Evolutionary conservation across 345 rosid species (phyloP), one percentile per base, ranked within the genome.

Genomic region (Linum usitatissimum): DNA sequence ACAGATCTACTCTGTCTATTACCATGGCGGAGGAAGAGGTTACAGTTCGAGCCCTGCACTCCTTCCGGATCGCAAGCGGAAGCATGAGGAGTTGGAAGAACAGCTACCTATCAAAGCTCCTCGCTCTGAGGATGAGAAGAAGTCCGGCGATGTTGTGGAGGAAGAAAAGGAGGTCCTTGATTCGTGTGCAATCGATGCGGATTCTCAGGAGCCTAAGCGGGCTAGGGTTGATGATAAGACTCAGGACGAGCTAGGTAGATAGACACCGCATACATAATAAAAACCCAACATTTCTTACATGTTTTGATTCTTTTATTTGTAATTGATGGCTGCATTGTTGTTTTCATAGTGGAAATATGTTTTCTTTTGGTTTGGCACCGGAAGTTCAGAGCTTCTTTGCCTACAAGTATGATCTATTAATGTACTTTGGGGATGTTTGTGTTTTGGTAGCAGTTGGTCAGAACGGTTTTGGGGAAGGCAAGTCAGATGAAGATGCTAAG

Each of bases 1-100:
- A 14, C 59, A 2, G 9, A 53, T 30, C 5, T 18, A 54, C 31
- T 36, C 15, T 56, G 14, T 36, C 6, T 10, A 3, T 39, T 34
- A 18, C 4, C 40, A 87, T 86, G 91, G 80, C 87, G 59, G 95
- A 82, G 67, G 88, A 85, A 73, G 92, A 78, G 63, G 77, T 78
- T 19, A 78, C 68, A n/a, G 68, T 4, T 59, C 53, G 55, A 15
- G 28, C 31, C 39, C 66, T 56, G 65, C 77, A n/a, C 31, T 64
- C 15, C 75, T 74, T 1, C 19, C 72, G 60, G 92, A 90, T 77
- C 84, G 73, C 73, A 90, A 90, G 73, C 80, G 97, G 68, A 90
- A 90, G 81, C 84, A 83, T 42, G 84, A 80, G 6, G 87, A 75
- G 8, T 19, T 82, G 45, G 83, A 84, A 4, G 38, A 34, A 7